These are phyloP conservation scores for Trichoderma hamatum DNA, from an alignment of 2,329 filamentous ascomycete species.

Conservation along the genomic window DNA sequence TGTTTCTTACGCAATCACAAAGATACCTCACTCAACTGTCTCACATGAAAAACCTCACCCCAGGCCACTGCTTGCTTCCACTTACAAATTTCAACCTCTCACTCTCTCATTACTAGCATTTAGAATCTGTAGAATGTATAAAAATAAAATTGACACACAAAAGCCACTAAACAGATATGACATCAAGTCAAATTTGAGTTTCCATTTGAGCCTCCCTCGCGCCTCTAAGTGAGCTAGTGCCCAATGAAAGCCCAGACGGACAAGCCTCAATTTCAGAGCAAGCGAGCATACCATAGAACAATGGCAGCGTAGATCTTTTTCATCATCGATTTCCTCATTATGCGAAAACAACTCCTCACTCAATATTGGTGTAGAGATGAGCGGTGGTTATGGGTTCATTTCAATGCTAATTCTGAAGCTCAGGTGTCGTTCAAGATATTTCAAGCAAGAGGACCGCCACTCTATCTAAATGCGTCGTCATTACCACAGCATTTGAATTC, in stretches of 20 bases:
- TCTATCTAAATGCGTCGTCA: neutral
- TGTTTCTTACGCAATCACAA: neutral
- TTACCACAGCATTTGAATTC: neutral
- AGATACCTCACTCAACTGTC: neutral
- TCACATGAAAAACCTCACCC: neutral
- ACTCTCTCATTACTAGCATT: neutral
- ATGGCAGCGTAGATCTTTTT: neutral
- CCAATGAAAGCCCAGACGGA: neutral
- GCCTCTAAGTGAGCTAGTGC: neutral
- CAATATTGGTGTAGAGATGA: neutral
- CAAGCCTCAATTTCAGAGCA: neutral
- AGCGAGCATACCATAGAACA: neutral
- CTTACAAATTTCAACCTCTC: neutral
- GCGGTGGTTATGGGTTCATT: neutral
- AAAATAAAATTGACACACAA: neutral
- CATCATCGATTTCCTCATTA: neutral
- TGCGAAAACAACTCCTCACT: neutral
- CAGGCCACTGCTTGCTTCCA: neutral
- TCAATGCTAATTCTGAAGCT: neutral
- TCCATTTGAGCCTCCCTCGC: neutral
- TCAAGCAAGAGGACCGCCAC: neutral
- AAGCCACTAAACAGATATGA: neutral
- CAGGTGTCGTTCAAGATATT: neutral
- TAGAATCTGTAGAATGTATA: fast-evolving
- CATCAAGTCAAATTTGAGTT: neutral